phyloP scores from a whole-genome alignment of 2,329 filamentous ascomycete species.

The Xylaria sp. region DNA sequence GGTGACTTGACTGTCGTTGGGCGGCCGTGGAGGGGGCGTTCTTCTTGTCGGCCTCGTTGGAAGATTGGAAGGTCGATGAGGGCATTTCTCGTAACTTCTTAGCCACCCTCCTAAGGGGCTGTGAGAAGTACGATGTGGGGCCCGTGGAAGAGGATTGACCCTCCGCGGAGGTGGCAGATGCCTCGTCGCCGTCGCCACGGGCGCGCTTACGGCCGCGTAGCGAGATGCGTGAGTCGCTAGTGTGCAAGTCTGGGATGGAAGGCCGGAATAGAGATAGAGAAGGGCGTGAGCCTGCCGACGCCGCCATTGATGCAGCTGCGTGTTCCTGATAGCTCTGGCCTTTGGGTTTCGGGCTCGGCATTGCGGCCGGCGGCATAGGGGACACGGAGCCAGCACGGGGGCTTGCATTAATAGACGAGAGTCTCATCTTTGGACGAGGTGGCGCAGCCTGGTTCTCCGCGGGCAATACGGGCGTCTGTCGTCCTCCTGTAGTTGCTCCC shows the following conservation, averaged over 20 bases:
- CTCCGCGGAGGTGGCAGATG: slow-evolving; percentile 31
- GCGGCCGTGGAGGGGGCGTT: not conserved
- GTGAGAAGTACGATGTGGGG: slow-evolving; percentile 39
- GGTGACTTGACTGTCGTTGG: not conserved
- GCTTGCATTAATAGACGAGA: slow-evolving; percentile 38
- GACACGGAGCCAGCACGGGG: slow-evolving; percentile 19
- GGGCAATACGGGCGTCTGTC: slow-evolving; percentile 33
- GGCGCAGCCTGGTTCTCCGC: slow-evolving; percentile 36
- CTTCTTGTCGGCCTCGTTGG: slow-evolving; percentile 13
- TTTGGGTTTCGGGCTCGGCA: slow-evolving; percentile 8
- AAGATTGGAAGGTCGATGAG: slow-evolving; percentile 42
- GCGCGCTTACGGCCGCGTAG: slow-evolving; percentile 64
- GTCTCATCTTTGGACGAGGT: slow-evolving; percentile 40
- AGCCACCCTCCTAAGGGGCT: slow-evolving; percentile 53
- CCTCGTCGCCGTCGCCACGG: slow-evolving; percentile 54
- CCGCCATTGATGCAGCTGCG: not conserved
- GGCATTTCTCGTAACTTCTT: slow-evolving; percentile 67
- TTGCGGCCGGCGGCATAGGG: slow-evolving; percentile 7
- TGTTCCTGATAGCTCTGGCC: slow-evolving; percentile 26
- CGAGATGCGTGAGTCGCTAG: slow-evolving; percentile 41
- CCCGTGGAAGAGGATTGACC: slow-evolving; percentile 37
- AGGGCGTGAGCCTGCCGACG: slow-evolving; percentile 15
- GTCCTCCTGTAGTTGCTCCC: slow-evolving; percentile 7
- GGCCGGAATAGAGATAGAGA: slow-evolving; percentile 34
- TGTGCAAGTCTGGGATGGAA: slow-evolving; percentile 35